These are phyloP conservation scores for Xylariaceae sp. DNA, from an alignment of 2,329 filamentous ascomycete genomes.

Conservation along the genomic window DNA sequence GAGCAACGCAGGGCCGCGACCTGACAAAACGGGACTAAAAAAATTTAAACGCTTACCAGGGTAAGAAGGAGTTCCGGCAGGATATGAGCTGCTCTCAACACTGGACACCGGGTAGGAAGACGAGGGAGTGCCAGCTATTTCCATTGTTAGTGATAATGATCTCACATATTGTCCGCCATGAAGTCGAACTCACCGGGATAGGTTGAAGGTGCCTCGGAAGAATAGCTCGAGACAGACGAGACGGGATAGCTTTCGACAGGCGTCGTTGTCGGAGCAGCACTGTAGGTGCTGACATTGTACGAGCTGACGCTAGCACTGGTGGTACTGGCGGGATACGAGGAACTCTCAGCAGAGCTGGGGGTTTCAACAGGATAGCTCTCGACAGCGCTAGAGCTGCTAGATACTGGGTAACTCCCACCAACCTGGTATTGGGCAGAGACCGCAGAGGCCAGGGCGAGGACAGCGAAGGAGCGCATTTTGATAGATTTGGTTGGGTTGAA, in stretches of 20 bases:
- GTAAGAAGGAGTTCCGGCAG: constrained; percentile 6
- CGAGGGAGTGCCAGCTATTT: neutral
- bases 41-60: no score
- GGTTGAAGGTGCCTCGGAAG: no score
- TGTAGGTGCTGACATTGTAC: constrained; percentile 7
- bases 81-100: neutral
- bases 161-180: neutral
- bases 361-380: constrained; percentile 1
- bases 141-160: neutral
- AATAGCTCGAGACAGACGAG: no score
- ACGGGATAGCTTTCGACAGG: neutral
- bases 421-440: constrained; percentile 17
- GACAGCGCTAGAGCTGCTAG: constrained; percentile 11
- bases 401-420: constrained; percentile 12
- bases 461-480: constrained; percentile 21
- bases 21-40: no score
- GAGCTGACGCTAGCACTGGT: neutral
- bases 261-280: neutral
- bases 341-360: neutral
- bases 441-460: constrained; percentile 18
- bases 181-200: no score
- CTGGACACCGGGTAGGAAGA: neutral
- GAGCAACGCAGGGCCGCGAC: no score
- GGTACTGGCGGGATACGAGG: neutral
- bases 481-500: constrained; percentile 10